phyloP scores from a whole-genome alignment of 768 basidiomycete genomes.

The Phylloporus arenicola region DNA sequence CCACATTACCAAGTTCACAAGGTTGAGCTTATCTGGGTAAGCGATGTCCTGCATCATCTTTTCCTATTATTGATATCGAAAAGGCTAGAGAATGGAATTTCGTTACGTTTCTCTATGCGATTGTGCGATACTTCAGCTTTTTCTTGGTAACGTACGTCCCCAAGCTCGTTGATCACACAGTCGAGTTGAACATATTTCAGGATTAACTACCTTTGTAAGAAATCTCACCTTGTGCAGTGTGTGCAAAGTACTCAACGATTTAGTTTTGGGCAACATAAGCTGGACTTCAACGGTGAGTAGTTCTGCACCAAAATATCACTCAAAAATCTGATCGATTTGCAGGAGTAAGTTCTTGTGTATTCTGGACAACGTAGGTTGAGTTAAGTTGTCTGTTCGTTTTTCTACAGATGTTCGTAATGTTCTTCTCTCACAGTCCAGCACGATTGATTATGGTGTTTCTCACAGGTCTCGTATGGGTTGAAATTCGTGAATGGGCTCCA shows the following conservation, averaged over 20 bases:
- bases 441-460: not conserved
- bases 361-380: not conserved
- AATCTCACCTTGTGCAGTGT: not conserved
- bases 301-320: not conserved
- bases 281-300: conserved; percentile 12
- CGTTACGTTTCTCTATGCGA: conserved; percentile 11
- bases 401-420: conserved; percentile 9
- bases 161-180: not conserved
- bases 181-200: conserved; percentile 3
- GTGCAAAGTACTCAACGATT: not conserved
- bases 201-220: conserved; percentile 8
- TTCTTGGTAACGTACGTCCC: conserved; percentile 10
- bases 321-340: not conserved
- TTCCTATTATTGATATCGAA: not conserved
- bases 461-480: conserved; percentile 12
- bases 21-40: conserved; percentile 19
- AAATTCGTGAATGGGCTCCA: conserved; percentile 14
- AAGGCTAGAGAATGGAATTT: conserved; percentile 15
- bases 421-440: not conserved
- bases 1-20: conserved; percentile 1
- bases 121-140: conserved; percentile 17
- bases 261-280: conserved; percentile 3
- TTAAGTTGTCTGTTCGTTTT: not conserved
- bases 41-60: not conserved
- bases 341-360: conserved; percentile 12